Conservation (phyloP, 352 stramenopile species). For the Phytophthora pistaciae region DNA sequence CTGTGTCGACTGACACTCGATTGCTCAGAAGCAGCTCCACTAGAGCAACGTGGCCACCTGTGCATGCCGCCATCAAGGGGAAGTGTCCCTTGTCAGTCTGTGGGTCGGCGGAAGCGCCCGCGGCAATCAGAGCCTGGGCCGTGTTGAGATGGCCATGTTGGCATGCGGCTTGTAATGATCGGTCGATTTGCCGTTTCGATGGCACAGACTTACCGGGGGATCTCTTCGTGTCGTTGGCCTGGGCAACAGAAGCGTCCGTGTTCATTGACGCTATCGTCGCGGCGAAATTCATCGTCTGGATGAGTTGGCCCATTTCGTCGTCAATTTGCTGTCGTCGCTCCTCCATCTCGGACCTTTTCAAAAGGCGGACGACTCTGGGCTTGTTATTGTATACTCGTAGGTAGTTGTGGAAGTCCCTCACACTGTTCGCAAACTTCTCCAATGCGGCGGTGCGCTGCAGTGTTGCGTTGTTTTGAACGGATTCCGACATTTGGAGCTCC, state of each 20-base stretch:
- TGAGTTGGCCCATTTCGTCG: neutral
- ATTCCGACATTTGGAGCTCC: neutral
- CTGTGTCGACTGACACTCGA: neutral
- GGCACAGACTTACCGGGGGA: too few species aligned
- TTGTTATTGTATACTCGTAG: neutral
- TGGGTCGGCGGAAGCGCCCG: neutral
- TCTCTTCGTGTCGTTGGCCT: too few species aligned
- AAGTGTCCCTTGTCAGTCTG: neutral
- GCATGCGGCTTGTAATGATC: neutral
- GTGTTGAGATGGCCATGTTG: neutral
- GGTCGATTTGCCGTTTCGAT: neutral
- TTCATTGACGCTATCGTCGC: neutral
- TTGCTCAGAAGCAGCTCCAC: neutral
- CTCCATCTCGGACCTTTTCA: neutral
- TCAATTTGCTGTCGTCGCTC: neutral
- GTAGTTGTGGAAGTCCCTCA: accelerated
- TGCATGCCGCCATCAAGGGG: neutral
- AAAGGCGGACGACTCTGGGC: neutral
- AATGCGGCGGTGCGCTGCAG: neutral
- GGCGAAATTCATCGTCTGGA: neutral
- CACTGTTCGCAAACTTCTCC: neutral
- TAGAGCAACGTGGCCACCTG: neutral
- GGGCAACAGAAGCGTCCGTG: too few species aligned
- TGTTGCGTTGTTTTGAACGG: neutral
- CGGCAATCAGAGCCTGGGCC: neutral